phyloP scores from a whole-genome alignment of 441 rosid genomes.

The Manihot esculenta region DNA sequence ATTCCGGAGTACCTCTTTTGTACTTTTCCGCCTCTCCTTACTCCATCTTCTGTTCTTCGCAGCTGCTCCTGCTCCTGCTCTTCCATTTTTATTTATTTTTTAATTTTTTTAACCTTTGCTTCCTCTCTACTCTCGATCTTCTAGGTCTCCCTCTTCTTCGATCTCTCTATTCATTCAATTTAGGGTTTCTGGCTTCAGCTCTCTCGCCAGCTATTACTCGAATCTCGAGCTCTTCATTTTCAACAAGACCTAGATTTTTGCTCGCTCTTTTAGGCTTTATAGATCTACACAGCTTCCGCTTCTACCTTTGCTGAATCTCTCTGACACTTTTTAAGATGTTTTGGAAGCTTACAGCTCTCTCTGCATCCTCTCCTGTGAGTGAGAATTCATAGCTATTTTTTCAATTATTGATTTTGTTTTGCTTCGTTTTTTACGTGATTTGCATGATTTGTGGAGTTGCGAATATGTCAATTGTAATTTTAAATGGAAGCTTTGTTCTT shows the following conservation, averaged over 20 bases:
- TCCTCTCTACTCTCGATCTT: constrained; percentile 31
- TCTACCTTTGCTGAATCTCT: constrained; percentile 16
- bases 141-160: constrained; percentile 23
- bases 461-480: background rate
- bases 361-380: constrained; percentile 86
- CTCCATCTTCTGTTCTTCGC: constrained; percentile 5
- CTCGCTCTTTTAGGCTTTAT: constrained; percentile 33
- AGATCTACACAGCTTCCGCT: constrained; percentile 44
- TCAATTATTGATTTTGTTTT: constrained; percentile 1
- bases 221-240: constrained; percentile 18
- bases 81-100: constrained; percentile 16
- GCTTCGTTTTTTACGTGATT: background rate
- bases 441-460: background rate
- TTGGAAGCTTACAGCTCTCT: constrained; percentile 84
- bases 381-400: constrained; percentile 2
- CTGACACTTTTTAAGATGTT: constrained; percentile 48
- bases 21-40: constrained; percentile 33
- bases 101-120: constrained; percentile 14
- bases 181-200: constrained; percentile 27
- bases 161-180: constrained; percentile 25
- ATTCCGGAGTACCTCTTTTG: constrained; percentile 32
- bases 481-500: background rate
- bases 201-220: constrained; percentile 6
- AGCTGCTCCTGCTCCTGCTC: constrained; percentile 14
- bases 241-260: constrained; percentile 42